Percentiles rank a stretch among this genome's conserved stretches.
phyloP scores from a whole-genome alignment of 2,329 filamentous ascomycete genomes.

The Xylariales sp. region DNA sequence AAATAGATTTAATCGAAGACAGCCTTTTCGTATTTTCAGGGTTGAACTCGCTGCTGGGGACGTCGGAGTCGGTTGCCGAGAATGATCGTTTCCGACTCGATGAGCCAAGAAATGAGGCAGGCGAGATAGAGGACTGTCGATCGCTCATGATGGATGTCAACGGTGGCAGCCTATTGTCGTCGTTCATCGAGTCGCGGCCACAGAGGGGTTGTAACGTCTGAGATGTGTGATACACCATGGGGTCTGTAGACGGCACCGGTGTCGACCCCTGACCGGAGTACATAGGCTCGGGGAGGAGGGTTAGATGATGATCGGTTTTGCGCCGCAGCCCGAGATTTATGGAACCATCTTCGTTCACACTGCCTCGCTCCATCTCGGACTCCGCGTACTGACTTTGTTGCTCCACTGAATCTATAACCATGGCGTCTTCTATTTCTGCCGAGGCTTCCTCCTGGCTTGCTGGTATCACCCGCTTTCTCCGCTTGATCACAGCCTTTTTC shows the following conservation, averaged over 20 bases:
- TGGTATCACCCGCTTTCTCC: slow-evolving; percentile 92
- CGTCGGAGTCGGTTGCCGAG: slow-evolving; percentile 68
- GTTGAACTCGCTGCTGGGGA: slow-evolving; percentile 53
- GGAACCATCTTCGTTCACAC: slow-evolving; percentile 71
- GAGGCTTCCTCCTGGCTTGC: slow-evolving; percentile 66
- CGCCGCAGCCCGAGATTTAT: slow-evolving; percentile 70
- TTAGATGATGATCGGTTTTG: slow-evolving; percentile 58
- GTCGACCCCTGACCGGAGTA: slow-evolving; percentile 59
- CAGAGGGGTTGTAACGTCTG: slow-evolving; percentile 54
- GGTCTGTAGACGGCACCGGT: slow-evolving; percentile 57
- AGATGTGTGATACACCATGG: slow-evolving; percentile 65
- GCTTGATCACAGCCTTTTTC: slow-evolving; percentile 98
- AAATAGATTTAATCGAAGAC: slow-evolving; percentile 80
- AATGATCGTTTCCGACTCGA: slow-evolving; percentile 77
- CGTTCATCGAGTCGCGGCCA: slow-evolving; percentile 58
- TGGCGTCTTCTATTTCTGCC: slow-evolving; percentile 53
- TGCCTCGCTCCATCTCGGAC: slow-evolving; percentile 63
- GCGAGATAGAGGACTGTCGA: slow-evolving; percentile 68
- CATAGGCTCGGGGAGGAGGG: slow-evolving; percentile 61
- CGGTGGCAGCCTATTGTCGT: slow-evolving; percentile 70
- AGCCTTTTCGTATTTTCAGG: slow-evolving; percentile 69
- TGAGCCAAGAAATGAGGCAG: slow-evolving; percentile 69
- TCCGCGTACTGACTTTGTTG: slow-evolving; percentile 54
- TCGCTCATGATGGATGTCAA: slow-evolving; percentile 63
- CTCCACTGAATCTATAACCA: slow-evolving; percentile 62